Percentiles rank a stretch among this genome's conserved stretches.
Conservation (phyloP, 2,329 filamentous ascomycete species). For the Endothia cerciana region DNA sequence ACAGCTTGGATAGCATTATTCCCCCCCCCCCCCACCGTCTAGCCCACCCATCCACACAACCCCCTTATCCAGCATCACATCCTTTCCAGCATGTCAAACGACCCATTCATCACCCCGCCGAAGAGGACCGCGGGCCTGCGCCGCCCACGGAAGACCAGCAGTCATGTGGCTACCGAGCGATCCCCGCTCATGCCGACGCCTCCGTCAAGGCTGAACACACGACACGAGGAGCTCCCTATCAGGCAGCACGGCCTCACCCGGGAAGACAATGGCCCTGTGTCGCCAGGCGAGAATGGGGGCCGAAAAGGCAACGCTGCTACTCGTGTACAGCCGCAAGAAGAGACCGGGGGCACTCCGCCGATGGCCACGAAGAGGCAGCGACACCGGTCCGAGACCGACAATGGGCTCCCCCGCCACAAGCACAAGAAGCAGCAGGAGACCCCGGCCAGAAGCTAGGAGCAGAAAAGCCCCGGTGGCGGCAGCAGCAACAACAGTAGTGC, state of each 20-base stretch:
- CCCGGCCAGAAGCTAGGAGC: neutral
- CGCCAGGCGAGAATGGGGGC: neutral
- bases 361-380: neutral
- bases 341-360: neutral
- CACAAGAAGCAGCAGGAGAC: neutral
- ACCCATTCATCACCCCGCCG: neutral
- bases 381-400: neutral
- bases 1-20: constrained; percentile 6
- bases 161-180: neutral
- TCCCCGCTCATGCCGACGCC: neutral
- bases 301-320: neutral
- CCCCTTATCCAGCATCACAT: neutral
- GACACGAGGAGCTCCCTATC: neutral
- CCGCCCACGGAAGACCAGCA: neutral
- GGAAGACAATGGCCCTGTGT: neutral
- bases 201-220: neutral
- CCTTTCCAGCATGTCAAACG: neutral
- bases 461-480: neutral
- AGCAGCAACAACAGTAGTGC: neutral
- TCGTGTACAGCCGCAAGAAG: neutral
- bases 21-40: neutral
- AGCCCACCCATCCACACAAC: neutral
- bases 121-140: neutral
- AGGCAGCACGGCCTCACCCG: neutral
- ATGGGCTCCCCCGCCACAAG: neutral